Evolutionary conservation across 2,329 filamentous ascomycete species (phyloP).

Genomic region (Teratosphaeria epicoccoides): DNA sequence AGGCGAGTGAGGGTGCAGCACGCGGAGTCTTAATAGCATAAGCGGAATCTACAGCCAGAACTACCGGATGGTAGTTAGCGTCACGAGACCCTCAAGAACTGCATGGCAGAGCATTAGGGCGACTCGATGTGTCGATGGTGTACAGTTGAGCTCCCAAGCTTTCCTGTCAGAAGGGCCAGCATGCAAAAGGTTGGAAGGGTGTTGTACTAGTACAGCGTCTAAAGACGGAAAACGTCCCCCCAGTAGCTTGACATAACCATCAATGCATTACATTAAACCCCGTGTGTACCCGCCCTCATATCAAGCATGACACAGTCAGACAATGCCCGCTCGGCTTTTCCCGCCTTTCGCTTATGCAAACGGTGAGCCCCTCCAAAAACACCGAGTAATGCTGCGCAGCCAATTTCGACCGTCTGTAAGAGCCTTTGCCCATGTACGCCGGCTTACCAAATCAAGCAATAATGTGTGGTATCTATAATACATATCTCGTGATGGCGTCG

Average conservation of each 20-base stretch:
- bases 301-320: background rate
- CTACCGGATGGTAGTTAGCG: too few species aligned
- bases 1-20: too few species aligned
- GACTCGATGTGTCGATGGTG: too few species aligned
- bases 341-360: too few species aligned
- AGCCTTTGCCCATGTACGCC: background rate
- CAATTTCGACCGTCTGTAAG: background rate
- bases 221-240: background rate
- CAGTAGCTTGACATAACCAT: background rate
- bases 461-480: background rate
- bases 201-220: background rate
- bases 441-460: background rate
- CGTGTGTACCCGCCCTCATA: background rate
- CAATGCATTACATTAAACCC: background rate
- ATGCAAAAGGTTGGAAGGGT: background rate
- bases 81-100: too few species aligned
- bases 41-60: too few species aligned
- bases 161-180: too few species aligned
- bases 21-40: too few species aligned
- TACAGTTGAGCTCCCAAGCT: too few species aligned
- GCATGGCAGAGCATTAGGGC: too few species aligned
- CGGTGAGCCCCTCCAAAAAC: too few species aligned
- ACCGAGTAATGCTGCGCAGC: too few species aligned
- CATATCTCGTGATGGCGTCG: background rate
- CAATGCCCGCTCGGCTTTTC: background rate